Evolutionary conservation across 345 rosid species (phyloP).

Genomic region (Lenwebbia sp.): DNA sequence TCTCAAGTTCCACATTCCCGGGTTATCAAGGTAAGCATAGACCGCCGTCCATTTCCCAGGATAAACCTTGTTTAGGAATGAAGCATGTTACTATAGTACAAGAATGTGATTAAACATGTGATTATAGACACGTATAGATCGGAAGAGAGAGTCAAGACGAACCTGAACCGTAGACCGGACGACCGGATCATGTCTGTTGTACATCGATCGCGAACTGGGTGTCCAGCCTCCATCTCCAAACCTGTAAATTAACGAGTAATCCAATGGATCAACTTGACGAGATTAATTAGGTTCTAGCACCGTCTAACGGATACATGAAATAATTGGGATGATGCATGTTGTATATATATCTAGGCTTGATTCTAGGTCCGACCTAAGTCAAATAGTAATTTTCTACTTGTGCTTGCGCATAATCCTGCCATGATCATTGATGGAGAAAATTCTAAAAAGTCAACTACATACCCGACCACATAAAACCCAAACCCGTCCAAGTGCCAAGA

Average conservation of each 20-base stretch:
- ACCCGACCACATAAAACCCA: slow-evolving; percentile 42
- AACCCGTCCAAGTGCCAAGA: slow-evolving; percentile 58
- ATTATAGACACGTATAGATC: not conserved
- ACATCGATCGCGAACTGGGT: slow-evolving; percentile 11
- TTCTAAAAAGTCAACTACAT: not conserved
- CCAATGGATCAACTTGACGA: no score
- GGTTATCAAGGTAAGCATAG: slow-evolving; percentile 57
- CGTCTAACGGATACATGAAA: not conserved
- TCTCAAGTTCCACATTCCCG: slow-evolving; percentile 90
- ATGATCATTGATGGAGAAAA: not conserved
- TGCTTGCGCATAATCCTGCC: not conserved
- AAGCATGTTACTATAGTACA: not conserved
- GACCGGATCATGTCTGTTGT: slow-evolving; percentile 51
- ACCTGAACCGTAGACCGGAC: slow-evolving; percentile 53
- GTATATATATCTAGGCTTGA: not conserved
- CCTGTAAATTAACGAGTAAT: slow-evolving; percentile 1
- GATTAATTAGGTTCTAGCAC: not conserved
- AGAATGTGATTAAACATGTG: not conserved
- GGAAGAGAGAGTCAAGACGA: not conserved
- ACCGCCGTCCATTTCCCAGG: slow-evolving; percentile 64
- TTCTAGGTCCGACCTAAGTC: not conserved
- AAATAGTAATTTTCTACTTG: not conserved
- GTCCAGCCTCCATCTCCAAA: slow-evolving; percentile 50
- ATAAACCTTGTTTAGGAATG: slow-evolving; percentile 11
- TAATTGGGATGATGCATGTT: not conserved